Evolutionary conservation across 1,139 yeast genomes (phyloP).

Genomic region (Geotrichum histeridarum): DNA sequence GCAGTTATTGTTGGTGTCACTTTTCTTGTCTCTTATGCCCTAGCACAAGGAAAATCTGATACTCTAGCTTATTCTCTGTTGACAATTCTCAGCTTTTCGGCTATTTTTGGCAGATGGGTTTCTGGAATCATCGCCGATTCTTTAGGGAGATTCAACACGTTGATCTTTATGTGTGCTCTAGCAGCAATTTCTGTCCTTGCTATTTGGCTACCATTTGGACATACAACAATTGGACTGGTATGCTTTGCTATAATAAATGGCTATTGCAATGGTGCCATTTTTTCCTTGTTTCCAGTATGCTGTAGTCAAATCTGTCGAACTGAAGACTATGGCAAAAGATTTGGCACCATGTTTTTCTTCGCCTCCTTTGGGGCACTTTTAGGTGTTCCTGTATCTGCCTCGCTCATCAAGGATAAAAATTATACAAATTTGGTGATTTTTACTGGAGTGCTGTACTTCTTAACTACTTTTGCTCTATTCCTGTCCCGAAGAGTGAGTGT

Average conservation of each 20-base stretch:
- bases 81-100: constrained; percentile 53
- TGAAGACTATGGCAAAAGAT: constrained; percentile 47
- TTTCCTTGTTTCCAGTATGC: constrained; percentile 49
- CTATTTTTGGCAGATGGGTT: constrained; percentile 53
- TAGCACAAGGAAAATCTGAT: constrained; percentile 50
- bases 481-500: constrained; percentile 39
- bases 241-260: constrained; percentile 50
- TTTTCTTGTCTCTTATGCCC: constrained; percentile 53
- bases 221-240: constrained; percentile 32
- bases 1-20: constrained; percentile 51
- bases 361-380: constrained; percentile 45
- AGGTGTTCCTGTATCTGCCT: constrained; percentile 50
- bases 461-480: constrained; percentile 33
- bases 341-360: constrained; percentile 46
- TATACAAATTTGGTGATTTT: constrained; percentile 40
- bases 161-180: constrained; percentile 41
- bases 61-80: constrained; percentile 46
- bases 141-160: constrained; percentile 55
- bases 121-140: constrained; percentile 54
- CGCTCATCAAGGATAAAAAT: constrained; percentile 40
- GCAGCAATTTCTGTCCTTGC: constrained; percentile 42
- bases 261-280: constrained; percentile 47
- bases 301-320: constrained; percentile 47
- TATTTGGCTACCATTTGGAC: constrained; percentile 55
- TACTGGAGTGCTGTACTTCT: constrained; percentile 32